Evolutionary conservation across 768 basidiomycete species (phyloP).

Genomic region (Lactarius quietus): DNA sequence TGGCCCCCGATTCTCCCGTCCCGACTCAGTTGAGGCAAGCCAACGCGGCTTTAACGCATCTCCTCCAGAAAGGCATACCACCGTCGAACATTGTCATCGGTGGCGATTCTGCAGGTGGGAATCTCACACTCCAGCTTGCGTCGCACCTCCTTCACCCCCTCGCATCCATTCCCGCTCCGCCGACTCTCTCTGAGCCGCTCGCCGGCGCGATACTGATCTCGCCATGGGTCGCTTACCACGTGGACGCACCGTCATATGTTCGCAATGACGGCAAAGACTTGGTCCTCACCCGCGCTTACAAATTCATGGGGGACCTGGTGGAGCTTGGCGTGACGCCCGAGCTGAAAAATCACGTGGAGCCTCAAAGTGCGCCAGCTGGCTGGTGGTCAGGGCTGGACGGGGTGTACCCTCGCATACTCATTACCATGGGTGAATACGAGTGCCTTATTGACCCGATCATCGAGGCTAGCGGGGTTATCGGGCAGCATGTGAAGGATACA

Average conservation of each 20-base stretch:
- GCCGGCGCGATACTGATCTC: slow-evolving; percentile 6
- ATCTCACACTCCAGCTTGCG: slow-evolving; percentile 25
- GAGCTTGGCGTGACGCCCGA: background rate
- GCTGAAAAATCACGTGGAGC: background rate
- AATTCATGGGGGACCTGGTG: background rate
- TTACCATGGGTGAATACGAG: slow-evolving; percentile 2
- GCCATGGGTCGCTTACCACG: background rate
- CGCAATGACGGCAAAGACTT: slow-evolving; percentile 4
- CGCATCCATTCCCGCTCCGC: slow-evolving; percentile 12
- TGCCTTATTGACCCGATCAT: background rate
- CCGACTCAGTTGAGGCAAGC: slow-evolving; percentile 28
- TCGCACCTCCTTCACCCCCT: slow-evolving; percentile 26
- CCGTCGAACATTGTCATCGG: slow-evolving; percentile 24
- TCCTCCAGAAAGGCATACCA: slow-evolving; percentile 24
- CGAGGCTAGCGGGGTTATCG: background rate
- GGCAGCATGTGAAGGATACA: slow-evolving; percentile 1
- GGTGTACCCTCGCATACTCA: background rate
- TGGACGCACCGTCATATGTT: background rate
- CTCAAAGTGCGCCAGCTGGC: background rate
- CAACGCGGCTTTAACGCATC: slow-evolving; percentile 16
- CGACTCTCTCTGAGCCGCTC: slow-evolving; percentile 2
- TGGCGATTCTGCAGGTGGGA: slow-evolving; percentile 28
- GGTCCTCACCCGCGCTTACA: background rate
- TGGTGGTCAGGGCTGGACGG: slow-evolving; percentile 11
- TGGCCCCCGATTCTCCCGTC: slow-evolving; percentile 13